These are phyloP conservation scores for Capronia coronata DNA, from an alignment of 2,329 filamentous ascomycete genomes.

Conservation along the genomic window DNA sequence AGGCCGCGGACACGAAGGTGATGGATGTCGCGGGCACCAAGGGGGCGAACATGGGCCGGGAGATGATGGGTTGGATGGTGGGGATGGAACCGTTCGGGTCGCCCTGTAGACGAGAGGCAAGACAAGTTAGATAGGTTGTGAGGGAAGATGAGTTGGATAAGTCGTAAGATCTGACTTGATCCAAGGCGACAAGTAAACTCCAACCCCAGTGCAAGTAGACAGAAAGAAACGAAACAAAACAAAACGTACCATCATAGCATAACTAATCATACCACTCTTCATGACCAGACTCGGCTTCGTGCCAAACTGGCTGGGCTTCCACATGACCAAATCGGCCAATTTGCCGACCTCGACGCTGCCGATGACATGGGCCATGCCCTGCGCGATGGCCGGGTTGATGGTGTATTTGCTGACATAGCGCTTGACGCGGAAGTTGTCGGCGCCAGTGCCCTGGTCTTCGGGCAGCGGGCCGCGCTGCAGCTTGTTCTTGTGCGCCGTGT, in stretches of 20 bases:
- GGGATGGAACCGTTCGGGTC: constrained; percentile 80
- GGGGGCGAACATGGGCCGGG: constrained; percentile 77
- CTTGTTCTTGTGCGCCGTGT: constrained; percentile 97
- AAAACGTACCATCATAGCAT: constrained; percentile 68
- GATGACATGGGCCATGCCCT: constrained; percentile 81
- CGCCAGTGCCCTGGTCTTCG: constrained; percentile 71
- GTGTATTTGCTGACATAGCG: constrained; percentile 94
- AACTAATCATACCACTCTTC: constrained; percentile 81
- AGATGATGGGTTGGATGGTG: constrained; percentile 75
- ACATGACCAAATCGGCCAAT: constrained; percentile 80
- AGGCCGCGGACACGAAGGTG: constrained; percentile 73
- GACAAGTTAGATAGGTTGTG: too few species aligned
- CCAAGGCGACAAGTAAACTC: too few species aligned
- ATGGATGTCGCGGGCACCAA: constrained; percentile 66
- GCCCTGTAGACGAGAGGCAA: constrained; percentile 46
- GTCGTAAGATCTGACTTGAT: too few species aligned
- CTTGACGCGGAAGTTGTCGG: constrained; percentile 89
- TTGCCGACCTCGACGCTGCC: constrained; percentile 86
- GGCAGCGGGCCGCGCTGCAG: constrained; percentile 67
- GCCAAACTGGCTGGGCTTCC: constrained; percentile 79
- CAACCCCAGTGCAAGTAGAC: too few species aligned
- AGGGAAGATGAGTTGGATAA: too few species aligned
- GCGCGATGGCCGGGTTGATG: constrained; percentile 83
- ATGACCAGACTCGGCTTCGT: constrained; percentile 75
- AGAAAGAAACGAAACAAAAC: too few species aligned